These are phyloP conservation scores for Lentinula lateritia DNA, from an alignment of 768 basidiomycete genomes.

Conservation along the genomic window DNA sequence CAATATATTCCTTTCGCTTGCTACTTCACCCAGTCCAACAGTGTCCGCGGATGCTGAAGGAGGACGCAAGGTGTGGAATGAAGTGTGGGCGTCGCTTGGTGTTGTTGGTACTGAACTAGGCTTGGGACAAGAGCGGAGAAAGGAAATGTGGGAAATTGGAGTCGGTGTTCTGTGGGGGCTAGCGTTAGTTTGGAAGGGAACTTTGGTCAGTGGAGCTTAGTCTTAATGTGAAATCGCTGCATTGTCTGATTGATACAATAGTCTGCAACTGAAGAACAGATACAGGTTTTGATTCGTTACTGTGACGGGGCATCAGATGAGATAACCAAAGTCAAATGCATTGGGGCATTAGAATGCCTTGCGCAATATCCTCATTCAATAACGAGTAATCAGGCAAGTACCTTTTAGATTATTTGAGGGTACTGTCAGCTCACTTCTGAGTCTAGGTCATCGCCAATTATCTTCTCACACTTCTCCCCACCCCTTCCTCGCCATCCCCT, in stretches of 20 bases:
- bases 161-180: slow-evolving; percentile 87
- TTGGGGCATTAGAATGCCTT: slow-evolving; percentile 82
- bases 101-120: slow-evolving; percentile 54
- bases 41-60: slow-evolving; percentile 39
- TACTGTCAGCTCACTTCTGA: background rate
- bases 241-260: slow-evolving; percentile 14
- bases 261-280: slow-evolving; percentile 57
- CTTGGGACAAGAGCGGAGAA: slow-evolving; percentile 60
- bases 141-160: slow-evolving; percentile 74
- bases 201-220: slow-evolving; percentile 39
- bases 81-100: slow-evolving; percentile 57
- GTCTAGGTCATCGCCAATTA: slow-evolving; percentile 60
- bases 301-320: slow-evolving; percentile 52
- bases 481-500: slow-evolving; percentile 29
- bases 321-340: slow-evolving; percentile 63
- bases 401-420: background rate
- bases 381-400: slow-evolving; percentile 57
- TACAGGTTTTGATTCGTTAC: slow-evolving; percentile 60
- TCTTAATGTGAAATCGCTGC: background rate
- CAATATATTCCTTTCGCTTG: slow-evolving; percentile 78
- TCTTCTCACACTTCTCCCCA: slow-evolving; percentile 59
- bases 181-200: slow-evolving; percentile 69
- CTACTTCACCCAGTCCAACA: slow-evolving; percentile 37
- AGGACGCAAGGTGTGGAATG: slow-evolving; percentile 56
- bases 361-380: slow-evolving; percentile 64